Conservation (phyloP, 202 grass and related monocot genomes). For the Schoenoplectus tabernaemontani region DNA sequence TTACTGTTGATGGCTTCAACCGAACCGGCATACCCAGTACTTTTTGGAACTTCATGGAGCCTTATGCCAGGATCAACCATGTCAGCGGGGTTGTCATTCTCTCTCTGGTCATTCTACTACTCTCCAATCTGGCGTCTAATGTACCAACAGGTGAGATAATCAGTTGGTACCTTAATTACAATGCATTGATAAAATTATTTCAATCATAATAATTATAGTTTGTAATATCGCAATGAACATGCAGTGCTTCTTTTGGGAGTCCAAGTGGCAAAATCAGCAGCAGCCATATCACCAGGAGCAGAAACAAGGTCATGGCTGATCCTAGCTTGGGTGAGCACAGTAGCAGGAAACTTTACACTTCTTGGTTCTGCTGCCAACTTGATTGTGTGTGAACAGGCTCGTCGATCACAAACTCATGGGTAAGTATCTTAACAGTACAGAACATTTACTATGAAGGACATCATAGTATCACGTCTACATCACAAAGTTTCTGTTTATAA, state of each 20-base stretch:
- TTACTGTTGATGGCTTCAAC: conserved; percentile 89
- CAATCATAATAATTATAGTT: not conserved
- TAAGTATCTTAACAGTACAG: not conserved
- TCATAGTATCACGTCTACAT: not conserved
- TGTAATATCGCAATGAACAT: conserved; percentile 10
- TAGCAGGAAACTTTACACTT: conserved; percentile 92
- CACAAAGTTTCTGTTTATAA: not conserved
- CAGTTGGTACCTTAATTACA: not conserved
- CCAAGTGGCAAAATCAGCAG: conserved; percentile 66
- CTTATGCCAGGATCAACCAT: conserved; percentile 66
- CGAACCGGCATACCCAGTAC: conserved; percentile 70
- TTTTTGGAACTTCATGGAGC: conserved; percentile 87
- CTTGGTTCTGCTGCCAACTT: conserved; percentile 97
- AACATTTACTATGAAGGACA: not conserved
- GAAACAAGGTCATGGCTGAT: conserved; percentile 78
- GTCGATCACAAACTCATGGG: conserved; percentile 35
- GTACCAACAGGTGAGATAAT: conserved; percentile 59
- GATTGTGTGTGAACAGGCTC: conserved; percentile 97
- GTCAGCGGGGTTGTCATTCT: conserved; percentile 55
- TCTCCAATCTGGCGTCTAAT: conserved; percentile 92
- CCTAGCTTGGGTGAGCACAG: conserved; percentile 95
- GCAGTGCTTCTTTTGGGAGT: conserved; percentile 76
- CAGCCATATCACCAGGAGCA: conserved; percentile 40
- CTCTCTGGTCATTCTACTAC: conserved; percentile 62
- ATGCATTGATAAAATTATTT: not conserved